A percentile compares a stretch with the other conserved stretches of the same genome.
Evolutionary conservation across 331 rosid genomes (phyloP).

Genomic region (Stylosanthes scabra): DNA sequence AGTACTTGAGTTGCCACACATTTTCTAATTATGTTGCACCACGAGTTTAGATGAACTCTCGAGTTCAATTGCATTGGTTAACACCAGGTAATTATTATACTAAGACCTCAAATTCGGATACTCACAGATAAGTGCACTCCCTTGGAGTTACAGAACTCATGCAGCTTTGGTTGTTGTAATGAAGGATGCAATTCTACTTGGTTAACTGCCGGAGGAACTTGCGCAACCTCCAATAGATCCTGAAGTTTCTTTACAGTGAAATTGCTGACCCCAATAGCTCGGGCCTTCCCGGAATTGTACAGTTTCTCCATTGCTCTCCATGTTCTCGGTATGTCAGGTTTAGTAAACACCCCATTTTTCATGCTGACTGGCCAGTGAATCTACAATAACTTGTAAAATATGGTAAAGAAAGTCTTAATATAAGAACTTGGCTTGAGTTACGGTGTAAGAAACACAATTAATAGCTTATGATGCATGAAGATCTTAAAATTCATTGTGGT

Average conservation of each 20-base stretch:
- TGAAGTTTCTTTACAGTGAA: conserved; percentile 74
- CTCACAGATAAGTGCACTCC: conserved; percentile 83
- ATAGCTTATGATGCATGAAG: background rate
- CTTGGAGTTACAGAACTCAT: conserved; percentile 63
- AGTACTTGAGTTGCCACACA: no score
- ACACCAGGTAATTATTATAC: background rate
- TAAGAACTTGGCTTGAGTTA: background rate
- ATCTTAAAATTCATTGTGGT: conserved; percentile 4
- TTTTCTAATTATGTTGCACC: no score
- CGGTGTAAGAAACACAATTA: conserved; percentile 4
- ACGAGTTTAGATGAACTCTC: no score
- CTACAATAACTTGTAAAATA: conserved; percentile 37
- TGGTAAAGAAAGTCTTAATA: conserved; percentile 2
- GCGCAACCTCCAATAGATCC: conserved; percentile 65
- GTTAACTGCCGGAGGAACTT: conserved; percentile 76
- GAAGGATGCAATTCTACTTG: conserved; percentile 82
- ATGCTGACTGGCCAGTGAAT: conserved; percentile 70
- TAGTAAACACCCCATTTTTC: conserved; percentile 51
- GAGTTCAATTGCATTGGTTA: background rate
- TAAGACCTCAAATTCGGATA: conserved; percentile 21
- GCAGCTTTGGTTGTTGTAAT: conserved; percentile 66
- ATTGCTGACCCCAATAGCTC: conserved; percentile 80
- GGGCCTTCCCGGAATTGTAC: conserved; percentile 64
- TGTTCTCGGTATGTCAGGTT: conserved; percentile 63
- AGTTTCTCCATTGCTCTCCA: conserved; percentile 82